Base-by-base conservation (phyloP, 2,329 filamentous ascomycete genomes). In the Fusarium continuum region DNA sequence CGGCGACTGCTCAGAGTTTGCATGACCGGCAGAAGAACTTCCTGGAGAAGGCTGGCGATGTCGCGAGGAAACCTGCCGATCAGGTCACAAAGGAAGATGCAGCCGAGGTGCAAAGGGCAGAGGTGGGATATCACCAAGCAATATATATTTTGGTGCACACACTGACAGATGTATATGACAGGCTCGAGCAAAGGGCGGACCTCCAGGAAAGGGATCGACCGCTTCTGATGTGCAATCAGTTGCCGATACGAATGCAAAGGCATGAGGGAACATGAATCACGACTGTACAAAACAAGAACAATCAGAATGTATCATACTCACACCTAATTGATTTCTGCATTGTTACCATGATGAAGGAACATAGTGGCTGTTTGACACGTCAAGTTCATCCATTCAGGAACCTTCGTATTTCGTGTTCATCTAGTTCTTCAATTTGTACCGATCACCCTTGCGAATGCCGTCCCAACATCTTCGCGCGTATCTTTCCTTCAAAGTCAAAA, bases 81-180 rank as follows among this genome's bases (percentile, higher is more conserved):
- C 26, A 61, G 19, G 46, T 62, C 5, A 62, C 56, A 3, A 62
- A 62, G 55, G 36, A 57, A 11, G 56, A 63, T 22, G 57, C 60
- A 7, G 57, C 57, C 13, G 57, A 62, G 23, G 52, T 58, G 14
- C 60, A 63, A 14, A 57, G 25, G 4, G 57, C 60, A 13, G 60
- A 63, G 60, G 60, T 57, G 25, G 23, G 51, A 7, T 19, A 6
- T 13, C 5, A 5, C 8, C 8, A 19, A 9, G 8, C 3, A 11
- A 8, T 4, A 3, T 4, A 6, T 3, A 5, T 25, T 2, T 2
- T 11, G 11, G 14, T 3, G n/a, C n/a, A n/a, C n/a, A n/a, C 9
- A 13, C 14, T 41, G n/a, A 32, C 19, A 13, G 6, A 9, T 7
- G 2, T 23, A 4, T 11, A n/a, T n/a, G n/a, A n/a, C 1, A 61